A percentile compares a stretch with the other conserved stretches of the same genome.
These are phyloP conservation scores for Bombardia bombarda DNA, from an alignment of 495 filamentous ascomycete species.

Conservation along the genomic window DNA sequence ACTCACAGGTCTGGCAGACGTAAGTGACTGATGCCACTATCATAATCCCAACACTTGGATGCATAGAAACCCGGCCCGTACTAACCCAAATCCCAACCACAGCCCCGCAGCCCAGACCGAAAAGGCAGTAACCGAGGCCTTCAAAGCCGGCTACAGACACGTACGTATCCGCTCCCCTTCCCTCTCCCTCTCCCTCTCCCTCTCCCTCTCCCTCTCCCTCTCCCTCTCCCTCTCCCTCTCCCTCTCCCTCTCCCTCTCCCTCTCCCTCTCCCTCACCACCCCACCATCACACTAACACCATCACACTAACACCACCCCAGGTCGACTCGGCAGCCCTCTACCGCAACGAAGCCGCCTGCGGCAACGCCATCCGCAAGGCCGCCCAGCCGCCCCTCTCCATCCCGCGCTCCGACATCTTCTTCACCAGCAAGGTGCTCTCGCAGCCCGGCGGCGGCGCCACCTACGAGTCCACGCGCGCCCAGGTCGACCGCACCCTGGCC, in stretches of 20 bases:
- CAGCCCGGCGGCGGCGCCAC: constrained; percentile 24
- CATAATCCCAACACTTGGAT: constrained; percentile 2
- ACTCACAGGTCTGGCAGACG: constrained; percentile 75
- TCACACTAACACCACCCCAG: constrained; percentile 18
- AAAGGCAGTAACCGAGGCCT: constrained; percentile 50
- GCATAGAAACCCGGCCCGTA: constrained; percentile 33
- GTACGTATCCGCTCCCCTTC: constrained; percentile 40
- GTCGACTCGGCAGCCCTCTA: constrained; percentile 68
- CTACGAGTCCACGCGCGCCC: constrained; percentile 43
- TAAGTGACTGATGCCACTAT: constrained; percentile 21
- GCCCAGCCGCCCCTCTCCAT: constrained; percentile 30
- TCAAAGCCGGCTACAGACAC: constrained; percentile 67
- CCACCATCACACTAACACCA: not conserved
- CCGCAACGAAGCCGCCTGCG: constrained; percentile 60
- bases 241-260: too few relatives aligned
- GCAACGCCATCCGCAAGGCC: constrained; percentile 46
- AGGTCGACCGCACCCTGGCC: constrained; percentile 43
- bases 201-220: too few relatives aligned
- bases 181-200: too few relatives aligned
- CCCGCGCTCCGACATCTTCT: constrained; percentile 57
- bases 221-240: too few relatives aligned
- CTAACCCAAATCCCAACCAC: constrained; percentile 7
- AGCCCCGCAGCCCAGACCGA: constrained; percentile 32
- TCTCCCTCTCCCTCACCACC: too few relatives aligned
- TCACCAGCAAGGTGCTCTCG: constrained; percentile 72